Evolutionary conservation across 2,329 filamentous ascomycete species (phyloP).

Genomic region (Verticillium klebahnii): DNA sequence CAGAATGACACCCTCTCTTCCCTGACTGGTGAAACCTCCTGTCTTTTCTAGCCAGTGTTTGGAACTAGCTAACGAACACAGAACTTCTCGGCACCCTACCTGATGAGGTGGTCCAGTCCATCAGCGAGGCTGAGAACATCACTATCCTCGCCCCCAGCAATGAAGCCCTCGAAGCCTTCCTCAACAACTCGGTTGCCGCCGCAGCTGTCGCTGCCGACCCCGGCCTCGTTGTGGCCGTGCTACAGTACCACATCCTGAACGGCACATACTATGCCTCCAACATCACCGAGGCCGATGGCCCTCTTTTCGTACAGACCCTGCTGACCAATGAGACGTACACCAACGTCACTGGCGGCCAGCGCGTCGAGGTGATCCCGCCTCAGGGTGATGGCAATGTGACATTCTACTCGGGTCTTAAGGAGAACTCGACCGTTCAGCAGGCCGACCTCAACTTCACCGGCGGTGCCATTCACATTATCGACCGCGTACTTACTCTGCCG

Average conservation of each 20-base stretch:
- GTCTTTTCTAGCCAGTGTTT: neutral
- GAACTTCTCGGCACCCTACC: slow-evolving; percentile 17
- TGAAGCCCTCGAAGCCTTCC: slow-evolving; percentile 33
- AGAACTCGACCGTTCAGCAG: slow-evolving; percentile 40
- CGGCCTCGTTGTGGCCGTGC: slow-evolving; percentile 30
- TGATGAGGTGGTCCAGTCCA: slow-evolving; percentile 4
- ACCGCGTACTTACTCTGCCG: slow-evolving; percentile 42
- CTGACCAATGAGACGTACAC: slow-evolving; percentile 47
- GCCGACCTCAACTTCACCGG: slow-evolving; percentile 50
- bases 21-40: slow-evolving; percentile 11
- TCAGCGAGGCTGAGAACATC: slow-evolving; percentile 32
- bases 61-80: neutral
- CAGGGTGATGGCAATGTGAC: slow-evolving; percentile 32
- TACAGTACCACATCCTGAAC: slow-evolving; percentile 53
- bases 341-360: slow-evolving; percentile 57
- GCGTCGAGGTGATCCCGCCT: slow-evolving; percentile 38
- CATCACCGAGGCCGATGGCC: slow-evolving; percentile 16
- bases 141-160: slow-evolving; percentile 55
- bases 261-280: slow-evolving; percentile 33
- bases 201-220: slow-evolving; percentile 12
- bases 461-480: slow-evolving; percentile 50
- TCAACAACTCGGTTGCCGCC: slow-evolving; percentile 17
- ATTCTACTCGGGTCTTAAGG: slow-evolving; percentile 47
- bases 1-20: slow-evolving; percentile 21
- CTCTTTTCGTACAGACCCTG: slow-evolving; percentile 32